phyloP scores from a whole-genome alignment of 1,284 basidiomycete genomes.

The Psilocybe mexicana region DNA sequence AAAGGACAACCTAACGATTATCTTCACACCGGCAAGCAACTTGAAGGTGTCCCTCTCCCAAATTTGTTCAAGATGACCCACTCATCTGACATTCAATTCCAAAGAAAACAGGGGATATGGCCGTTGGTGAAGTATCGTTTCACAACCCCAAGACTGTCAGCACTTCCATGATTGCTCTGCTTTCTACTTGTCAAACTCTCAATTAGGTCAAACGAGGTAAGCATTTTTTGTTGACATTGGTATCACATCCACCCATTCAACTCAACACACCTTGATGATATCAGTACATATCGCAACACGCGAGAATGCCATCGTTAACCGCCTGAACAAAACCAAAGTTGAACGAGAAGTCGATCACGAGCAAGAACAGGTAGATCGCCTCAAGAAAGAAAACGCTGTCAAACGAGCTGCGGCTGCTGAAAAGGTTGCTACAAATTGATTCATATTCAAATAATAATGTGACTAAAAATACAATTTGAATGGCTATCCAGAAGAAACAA shows the following conservation, averaged over 20 bases:
- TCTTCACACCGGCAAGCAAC: slow-evolving; percentile 91
- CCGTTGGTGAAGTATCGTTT: slow-evolving; percentile 93
- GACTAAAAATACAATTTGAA: slow-evolving; percentile 1
- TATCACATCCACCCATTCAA: not conserved
- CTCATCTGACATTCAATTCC: not conserved
- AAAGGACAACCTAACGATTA: slow-evolving; percentile 91
- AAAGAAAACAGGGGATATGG: slow-evolving; percentile 94
- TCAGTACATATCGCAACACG: slow-evolving; percentile 78
- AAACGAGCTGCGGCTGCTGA: slow-evolving; percentile 68
- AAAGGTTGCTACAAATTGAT: slow-evolving; percentile 43
- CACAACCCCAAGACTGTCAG: slow-evolving; percentile 82
- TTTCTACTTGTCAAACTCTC: not conserved
- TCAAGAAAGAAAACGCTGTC: slow-evolving; percentile 71
- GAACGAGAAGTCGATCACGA: slow-evolving; percentile 90
- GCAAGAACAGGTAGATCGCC: slow-evolving; percentile 80
- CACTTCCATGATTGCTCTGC: not conserved
- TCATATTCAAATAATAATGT: not conserved
- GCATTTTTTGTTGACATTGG: slow-evolving; percentile 15
- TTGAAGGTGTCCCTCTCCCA: slow-evolving; percentile 60
- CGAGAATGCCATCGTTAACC: slow-evolving; percentile 90
- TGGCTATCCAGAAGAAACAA: slow-evolving; percentile 76
- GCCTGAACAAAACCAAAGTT: slow-evolving; percentile 92
- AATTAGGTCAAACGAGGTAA: slow-evolving; percentile 76
- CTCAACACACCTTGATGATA: not conserved
- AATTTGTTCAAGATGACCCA: slow-evolving; percentile 1